Evolutionary conservation across 1,284 basidiomycete species (phyloP).

Genomic region (Cystobasidium pallidum): DNA sequence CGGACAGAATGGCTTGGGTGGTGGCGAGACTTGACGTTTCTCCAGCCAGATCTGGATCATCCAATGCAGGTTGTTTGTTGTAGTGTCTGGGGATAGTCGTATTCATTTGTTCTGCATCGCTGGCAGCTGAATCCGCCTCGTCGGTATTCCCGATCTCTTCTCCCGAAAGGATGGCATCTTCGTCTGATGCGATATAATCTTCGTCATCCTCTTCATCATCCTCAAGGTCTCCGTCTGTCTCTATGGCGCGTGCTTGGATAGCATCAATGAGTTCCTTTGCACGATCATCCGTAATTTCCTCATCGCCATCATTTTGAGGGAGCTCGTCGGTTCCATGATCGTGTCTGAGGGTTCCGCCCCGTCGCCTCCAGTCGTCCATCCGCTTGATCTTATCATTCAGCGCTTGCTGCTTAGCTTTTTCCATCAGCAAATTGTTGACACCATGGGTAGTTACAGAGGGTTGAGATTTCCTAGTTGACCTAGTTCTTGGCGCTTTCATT

Average conservation of each 20-base stretch:
- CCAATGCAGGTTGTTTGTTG: no score
- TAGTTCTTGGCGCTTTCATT: background rate
- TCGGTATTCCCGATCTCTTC: conserved; percentile 33
- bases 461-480: background rate
- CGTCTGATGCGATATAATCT: conserved; percentile 37
- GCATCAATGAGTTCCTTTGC: conserved; percentile 29
- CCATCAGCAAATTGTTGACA: conserved; percentile 21
- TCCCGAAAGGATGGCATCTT: conserved; percentile 17
- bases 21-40: conserved; percentile 9
- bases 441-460: conserved; percentile 6
- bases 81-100: no score
- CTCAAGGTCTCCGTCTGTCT: background rate
- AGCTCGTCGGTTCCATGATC: conserved; percentile 10
- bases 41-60: background rate
- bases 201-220: conserved; percentile 38
- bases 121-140: conserved; percentile 1
- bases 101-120: conserved; percentile 3
- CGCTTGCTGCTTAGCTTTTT: conserved; percentile 28
- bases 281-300: conserved; percentile 4
- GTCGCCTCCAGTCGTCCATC: conserved; percentile 32
- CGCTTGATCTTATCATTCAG: conserved; percentile 15
- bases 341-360: conserved; percentile 28
- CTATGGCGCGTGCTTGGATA: conserved; percentile 27
- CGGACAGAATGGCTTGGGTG: conserved; percentile 9
- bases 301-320: conserved; percentile 5